A percentile compares a stretch with the other conserved stretches of the same genome.
Evolutionary conservation across 1,139 yeast genomes (phyloP).

Genomic region (Taphrina flavorubra): DNA sequence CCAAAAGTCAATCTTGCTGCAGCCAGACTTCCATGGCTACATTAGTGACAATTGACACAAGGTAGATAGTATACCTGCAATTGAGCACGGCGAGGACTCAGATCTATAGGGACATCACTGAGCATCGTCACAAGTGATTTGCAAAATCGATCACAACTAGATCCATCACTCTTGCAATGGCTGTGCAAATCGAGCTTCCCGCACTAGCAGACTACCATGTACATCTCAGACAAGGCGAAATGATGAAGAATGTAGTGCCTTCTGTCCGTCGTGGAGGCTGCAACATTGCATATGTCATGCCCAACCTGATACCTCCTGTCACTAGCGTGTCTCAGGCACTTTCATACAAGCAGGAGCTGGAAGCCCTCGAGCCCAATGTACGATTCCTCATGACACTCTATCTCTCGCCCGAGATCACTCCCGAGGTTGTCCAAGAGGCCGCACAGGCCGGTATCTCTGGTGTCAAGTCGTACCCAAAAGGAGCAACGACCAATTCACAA

Average conservation of each 20-base stretch:
- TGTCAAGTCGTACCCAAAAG: constrained; percentile 95
- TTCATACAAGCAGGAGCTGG: constrained; percentile 68
- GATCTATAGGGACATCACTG: no score
- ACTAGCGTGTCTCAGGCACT: constrained; percentile 77
- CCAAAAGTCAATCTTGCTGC: neutral
- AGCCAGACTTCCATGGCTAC: neutral
- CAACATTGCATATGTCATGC: constrained; percentile 93
- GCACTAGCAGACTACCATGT: constrained; percentile 93
- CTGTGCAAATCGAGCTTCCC: constrained; percentile 38
- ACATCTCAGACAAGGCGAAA: constrained; percentile 87
- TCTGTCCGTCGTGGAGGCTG: constrained; percentile 89
- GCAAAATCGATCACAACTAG: no score
- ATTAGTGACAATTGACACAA: neutral
- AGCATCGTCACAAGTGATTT: no score
- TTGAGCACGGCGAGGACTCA: no score
- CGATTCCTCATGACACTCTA: constrained; percentile 91
- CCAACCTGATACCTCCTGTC: constrained; percentile 90
- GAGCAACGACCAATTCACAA: constrained; percentile 96
- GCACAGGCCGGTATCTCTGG: constrained; percentile 73
- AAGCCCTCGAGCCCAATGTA: constrained; percentile 76
- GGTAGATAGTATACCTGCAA: no score
- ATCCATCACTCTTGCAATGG: neutral
- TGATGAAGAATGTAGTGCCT: constrained; percentile 92
- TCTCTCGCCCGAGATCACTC: constrained; percentile 75
- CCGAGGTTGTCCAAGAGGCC: constrained; percentile 80